These are phyloP conservation scores for Batkoa obscura DNA, from an alignment of 371 early-diverging fungal genomes.

Conservation along the genomic window DNA sequence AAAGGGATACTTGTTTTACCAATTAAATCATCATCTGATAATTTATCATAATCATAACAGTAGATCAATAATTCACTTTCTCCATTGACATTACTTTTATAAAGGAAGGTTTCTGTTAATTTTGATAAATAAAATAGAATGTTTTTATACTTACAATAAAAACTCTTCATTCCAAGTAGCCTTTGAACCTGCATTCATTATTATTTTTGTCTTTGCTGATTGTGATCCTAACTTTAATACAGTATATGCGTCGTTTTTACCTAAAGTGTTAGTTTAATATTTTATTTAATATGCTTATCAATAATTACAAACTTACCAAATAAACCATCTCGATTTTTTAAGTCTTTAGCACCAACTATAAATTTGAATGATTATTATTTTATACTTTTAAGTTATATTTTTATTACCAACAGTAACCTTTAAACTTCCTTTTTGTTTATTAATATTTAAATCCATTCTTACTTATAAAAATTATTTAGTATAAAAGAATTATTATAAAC, in stretches of 20 bases:
- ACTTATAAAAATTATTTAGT: too few species aligned
- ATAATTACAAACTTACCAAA: slow-evolving; percentile 1
- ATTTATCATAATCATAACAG: neutral
- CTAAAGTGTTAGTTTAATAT: too few species aligned
- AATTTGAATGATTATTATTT: too few species aligned
- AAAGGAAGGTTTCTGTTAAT: neutral
- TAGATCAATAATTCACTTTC: neutral
- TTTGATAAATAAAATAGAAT: neutral
- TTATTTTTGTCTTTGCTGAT: neutral
- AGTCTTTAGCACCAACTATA: neutral
- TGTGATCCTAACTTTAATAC: neutral
- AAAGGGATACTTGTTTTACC: neutral
- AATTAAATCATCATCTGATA: neutral
- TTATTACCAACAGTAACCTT: too few species aligned
- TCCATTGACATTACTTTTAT: neutral
- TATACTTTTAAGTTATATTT: too few species aligned
- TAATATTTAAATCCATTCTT: too few species aligned
- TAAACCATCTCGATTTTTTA: neutral
- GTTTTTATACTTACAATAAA: neutral
- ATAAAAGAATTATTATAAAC: too few species aligned
- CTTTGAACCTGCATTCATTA: neutral
- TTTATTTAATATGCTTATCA: neutral
- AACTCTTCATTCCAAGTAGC: slow-evolving; percentile 4
- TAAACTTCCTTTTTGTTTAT: too few species aligned
- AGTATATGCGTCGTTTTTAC: slow-evolving; percentile 2